Evolutionary conservation across 2,329 filamentous ascomycete genomes (phyloP).

Genomic region (Aspergillus cejpii): DNA sequence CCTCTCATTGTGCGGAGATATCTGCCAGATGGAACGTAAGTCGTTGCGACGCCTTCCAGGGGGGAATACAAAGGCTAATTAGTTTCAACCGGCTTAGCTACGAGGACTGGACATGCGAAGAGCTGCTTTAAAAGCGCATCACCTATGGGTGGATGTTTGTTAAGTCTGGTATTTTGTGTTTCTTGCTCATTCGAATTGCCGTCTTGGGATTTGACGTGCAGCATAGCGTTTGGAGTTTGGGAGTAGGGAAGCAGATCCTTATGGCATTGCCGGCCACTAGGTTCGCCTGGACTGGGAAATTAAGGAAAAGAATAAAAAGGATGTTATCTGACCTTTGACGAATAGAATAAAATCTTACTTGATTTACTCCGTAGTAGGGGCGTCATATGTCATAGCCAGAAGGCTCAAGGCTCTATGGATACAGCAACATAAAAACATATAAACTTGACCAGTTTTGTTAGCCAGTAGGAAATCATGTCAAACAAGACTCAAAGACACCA

Average conservation of each 20-base stretch:
- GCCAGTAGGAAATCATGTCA: no score
- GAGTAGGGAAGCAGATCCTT: constrained; percentile 17
- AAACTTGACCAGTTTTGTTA: no score
- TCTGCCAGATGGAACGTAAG: constrained; percentile 91
- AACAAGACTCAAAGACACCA: no score
- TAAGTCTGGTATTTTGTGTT: constrained; percentile 16
- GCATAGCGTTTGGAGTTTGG: constrained; percentile 42
- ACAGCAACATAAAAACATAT: no score
- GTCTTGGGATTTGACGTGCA: constrained; percentile 10
- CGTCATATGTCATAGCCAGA: no score
- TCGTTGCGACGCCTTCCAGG: neutral
- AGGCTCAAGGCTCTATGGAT: no score
- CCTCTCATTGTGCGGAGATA: constrained; percentile 91
- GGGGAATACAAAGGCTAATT: constrained; percentile 2
- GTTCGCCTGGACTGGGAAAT: constrained; percentile 13
- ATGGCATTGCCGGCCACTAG: constrained; percentile 6
- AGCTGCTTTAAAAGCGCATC: constrained; percentile 56
- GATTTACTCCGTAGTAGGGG: neutral
- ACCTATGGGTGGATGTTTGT: constrained; percentile 13
- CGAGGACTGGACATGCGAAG: constrained; percentile 98
- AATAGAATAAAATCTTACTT: constrained; percentile 3
- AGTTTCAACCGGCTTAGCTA: constrained; percentile 54
- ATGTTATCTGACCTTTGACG: constrained; percentile 3
- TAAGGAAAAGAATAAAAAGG: constrained; percentile 15
- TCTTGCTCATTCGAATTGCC: constrained; percentile 8